A percentile compares a stretch with the other conserved stretches of the same genome.
phyloP scores from a whole-genome alignment of 441 rosid species.

The Breynia disticha region DNA sequence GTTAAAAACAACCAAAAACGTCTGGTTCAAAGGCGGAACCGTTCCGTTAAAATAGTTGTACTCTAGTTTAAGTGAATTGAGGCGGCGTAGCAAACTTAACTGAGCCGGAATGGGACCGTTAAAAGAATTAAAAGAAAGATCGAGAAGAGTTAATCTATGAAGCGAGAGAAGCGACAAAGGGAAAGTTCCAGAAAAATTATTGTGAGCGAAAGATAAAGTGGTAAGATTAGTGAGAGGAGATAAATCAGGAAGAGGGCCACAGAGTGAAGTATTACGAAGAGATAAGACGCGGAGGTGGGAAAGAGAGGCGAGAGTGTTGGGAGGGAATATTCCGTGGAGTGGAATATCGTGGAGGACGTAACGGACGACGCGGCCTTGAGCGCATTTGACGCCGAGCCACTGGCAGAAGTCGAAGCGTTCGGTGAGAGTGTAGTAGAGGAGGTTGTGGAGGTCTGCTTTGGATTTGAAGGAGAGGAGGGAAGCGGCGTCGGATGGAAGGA shows the following conservation, averaged over 20 bases:
- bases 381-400: constrained; percentile 82
- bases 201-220: constrained; percentile 39
- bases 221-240: constrained; percentile 51
- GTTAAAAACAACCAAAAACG: constrained; percentile 40
- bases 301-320: constrained; percentile 54
- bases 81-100: constrained; percentile 36
- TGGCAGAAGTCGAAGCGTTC: constrained; percentile 84
- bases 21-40: constrained; percentile 62
- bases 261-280: constrained; percentile 65
- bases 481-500: constrained; percentile 56
- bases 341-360: constrained; percentile 33
- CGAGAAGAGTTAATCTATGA: constrained; percentile 43
- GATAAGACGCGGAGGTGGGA: constrained; percentile 75
- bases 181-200: constrained; percentile 49
- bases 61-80: constrained; percentile 48
- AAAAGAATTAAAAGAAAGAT: constrained; percentile 47
- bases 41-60: constrained; percentile 45
- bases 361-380: constrained; percentile 68
- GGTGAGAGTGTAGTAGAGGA: constrained; percentile 50
- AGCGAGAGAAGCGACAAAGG: constrained; percentile 46
- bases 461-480: constrained; percentile 68
- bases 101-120: constrained; percentile 50
- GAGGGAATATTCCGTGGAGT: constrained; percentile 49
- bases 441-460: constrained; percentile 64
- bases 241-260: constrained; percentile 72